Evolutionary conservation across 2,329 filamentous ascomycete species (phyloP).

Genomic region (Arthrobotrys pseudoclavata): DNA sequence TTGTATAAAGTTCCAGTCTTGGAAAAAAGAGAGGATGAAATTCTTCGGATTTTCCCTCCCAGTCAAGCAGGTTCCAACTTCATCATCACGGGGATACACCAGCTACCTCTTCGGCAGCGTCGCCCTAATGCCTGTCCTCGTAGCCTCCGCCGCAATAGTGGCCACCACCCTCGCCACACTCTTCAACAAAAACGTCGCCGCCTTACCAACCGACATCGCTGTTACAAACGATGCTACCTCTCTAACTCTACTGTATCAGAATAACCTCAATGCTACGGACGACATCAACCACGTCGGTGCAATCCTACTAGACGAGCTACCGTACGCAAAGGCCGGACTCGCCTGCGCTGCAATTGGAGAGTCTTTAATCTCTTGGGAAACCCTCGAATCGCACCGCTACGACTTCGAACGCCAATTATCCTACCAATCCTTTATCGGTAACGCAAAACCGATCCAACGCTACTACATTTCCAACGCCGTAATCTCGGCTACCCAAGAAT

Average conservation of each 20-base stretch:
- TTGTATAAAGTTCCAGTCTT: not conserved
- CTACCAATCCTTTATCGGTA: conserved; percentile 68
- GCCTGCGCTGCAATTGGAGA: conserved; percentile 70
- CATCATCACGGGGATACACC: not conserved
- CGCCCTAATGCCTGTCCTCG: conserved; percentile 7
- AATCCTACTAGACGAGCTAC: conserved; percentile 69
- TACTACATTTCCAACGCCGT: conserved; percentile 68
- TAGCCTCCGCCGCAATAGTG: conserved; percentile 15
- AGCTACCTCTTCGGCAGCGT: conserved; percentile 9
- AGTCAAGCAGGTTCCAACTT: conserved; percentile 6
- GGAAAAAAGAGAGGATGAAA: not conserved
- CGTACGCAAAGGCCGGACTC: conserved; percentile 65
- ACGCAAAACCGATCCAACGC: conserved; percentile 65
- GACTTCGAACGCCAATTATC: conserved; percentile 69
- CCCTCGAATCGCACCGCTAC: conserved; percentile 67
- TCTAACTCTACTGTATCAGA: conserved; percentile 71
- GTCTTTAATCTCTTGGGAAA: conserved; percentile 67
- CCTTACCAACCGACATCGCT: not conserved
- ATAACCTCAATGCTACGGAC: conserved; percentile 71
- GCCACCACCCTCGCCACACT: not conserved
- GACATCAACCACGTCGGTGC: conserved; percentile 71
- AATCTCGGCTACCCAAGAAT: conserved; percentile 64
- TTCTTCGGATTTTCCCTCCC: conserved; percentile 28
- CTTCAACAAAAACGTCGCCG: not conserved
- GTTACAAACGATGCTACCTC: conserved; percentile 67